Evolutionary conservation across 352 stramenopile genomes (phyloP).

Genomic region (Blastocystis sp.): DNA sequence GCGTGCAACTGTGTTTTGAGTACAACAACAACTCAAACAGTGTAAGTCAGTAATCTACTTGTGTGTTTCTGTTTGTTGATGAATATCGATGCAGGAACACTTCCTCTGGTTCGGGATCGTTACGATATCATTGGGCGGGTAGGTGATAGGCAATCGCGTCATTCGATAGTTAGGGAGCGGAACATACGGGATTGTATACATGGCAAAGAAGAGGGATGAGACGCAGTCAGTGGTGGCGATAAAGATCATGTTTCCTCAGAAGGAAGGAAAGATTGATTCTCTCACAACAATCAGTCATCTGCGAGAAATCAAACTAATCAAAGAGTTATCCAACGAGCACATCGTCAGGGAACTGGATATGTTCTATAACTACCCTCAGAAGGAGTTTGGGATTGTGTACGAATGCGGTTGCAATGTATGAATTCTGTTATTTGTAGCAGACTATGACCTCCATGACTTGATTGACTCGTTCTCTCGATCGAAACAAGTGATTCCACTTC

Average conservation of each 20-base stretch:
- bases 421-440: slow-evolving; percentile 59
- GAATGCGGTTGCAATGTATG: slow-evolving; percentile 63
- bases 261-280: slow-evolving; percentile 76
- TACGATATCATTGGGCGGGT: slow-evolving; percentile 49
- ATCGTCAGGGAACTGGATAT: slow-evolving; percentile 74
- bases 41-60: neutral
- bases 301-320: slow-evolving; percentile 77
- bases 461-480: slow-evolving; percentile 63
- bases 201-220: slow-evolving; percentile 68
- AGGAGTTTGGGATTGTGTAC: slow-evolving; percentile 73
- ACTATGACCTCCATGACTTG: slow-evolving; percentile 77
- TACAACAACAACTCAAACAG: neutral
- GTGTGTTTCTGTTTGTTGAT: neutral
- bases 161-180: slow-evolving; percentile 75
- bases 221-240: slow-evolving; percentile 74
- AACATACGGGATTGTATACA: slow-evolving; percentile 77
- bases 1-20: slow-evolving; percentile 37
- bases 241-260: slow-evolving; percentile 77
- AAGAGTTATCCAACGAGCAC: slow-evolving; percentile 75
- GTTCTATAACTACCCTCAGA: slow-evolving; percentile 71
- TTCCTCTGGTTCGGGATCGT: neutral
- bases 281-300: slow-evolving; percentile 74
- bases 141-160: slow-evolving; percentile 44
- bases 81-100: neutral
- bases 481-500: slow-evolving; percentile 71